A percentile compares a stretch with the other conserved stretches of the same genome.
These are phyloP conservation scores for Wickerhamiella musiphila DNA, from an alignment of 805 yeast species.

Conservation along the genomic window DNA sequence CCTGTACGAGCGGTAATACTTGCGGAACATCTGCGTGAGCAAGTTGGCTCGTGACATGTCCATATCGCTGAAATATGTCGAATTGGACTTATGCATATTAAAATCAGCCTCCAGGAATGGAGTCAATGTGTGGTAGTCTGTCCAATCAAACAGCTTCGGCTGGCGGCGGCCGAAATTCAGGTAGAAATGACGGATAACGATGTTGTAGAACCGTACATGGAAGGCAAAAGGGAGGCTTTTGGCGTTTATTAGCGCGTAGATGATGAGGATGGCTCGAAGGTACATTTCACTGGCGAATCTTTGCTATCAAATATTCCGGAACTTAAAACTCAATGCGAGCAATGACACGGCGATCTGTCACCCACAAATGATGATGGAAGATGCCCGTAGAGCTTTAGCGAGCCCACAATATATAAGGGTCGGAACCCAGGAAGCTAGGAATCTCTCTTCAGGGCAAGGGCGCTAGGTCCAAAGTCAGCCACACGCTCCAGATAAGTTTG, in stretches of 20 bases:
- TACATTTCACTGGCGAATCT: no score
- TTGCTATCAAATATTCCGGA: no score
- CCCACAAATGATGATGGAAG: no score
- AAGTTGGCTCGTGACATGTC: slow-evolving; percentile 61
- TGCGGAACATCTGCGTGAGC: slow-evolving; percentile 39
- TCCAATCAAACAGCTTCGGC: slow-evolving; percentile 26
- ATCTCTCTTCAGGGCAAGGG: no score
- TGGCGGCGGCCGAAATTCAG: slow-evolving; percentile 12
- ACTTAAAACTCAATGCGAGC: no score
- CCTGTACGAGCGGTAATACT: slow-evolving; percentile 31
- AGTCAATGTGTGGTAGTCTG: slow-evolving; percentile 34
- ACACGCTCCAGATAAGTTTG: no score
- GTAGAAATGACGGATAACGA: slow-evolving; percentile 26
- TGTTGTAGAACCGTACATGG: slow-evolving; percentile 40
- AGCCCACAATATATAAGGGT: no score
- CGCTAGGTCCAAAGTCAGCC: no score
- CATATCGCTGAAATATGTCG: slow-evolving; percentile 66
- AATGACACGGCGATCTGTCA: no score
- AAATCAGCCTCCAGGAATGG: slow-evolving; percentile 72
- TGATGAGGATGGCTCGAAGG: no score
- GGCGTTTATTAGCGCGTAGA: slow-evolving; percentile 27
- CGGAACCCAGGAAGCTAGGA: no score
- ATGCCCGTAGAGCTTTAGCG: no score
- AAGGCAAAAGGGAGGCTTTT: slow-evolving; percentile 58
- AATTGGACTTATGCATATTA: slow-evolving; percentile 74